phyloP scores from a whole-genome alignment of 345 rosid species.

The Sisymbrium irio region DNA sequence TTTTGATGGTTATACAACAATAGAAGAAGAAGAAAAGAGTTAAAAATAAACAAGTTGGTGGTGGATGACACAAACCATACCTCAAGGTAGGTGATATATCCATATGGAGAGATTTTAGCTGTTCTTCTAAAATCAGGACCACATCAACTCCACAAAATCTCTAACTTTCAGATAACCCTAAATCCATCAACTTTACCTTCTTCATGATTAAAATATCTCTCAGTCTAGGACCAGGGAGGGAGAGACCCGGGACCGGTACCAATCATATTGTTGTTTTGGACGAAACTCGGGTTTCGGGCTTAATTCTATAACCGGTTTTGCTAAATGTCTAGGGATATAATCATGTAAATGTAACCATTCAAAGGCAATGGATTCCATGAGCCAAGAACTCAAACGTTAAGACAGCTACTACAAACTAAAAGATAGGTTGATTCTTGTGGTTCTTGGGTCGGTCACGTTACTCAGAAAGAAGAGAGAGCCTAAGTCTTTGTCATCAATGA shows the following conservation, averaged over 20 bases:
- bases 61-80: constrained; percentile 39
- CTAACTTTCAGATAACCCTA: constrained; percentile 19
- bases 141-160: constrained; percentile 30
- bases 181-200: constrained; percentile 27
- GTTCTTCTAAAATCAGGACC: constrained; percentile 29
- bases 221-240: neutral
- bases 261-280: constrained; percentile 18
- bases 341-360: constrained; percentile 19
- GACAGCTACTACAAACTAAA: constrained; percentile 28
- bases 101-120: constrained; percentile 34
- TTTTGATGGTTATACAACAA: constrained; percentile 15
- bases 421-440: constrained; percentile 31
- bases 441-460: constrained; percentile 34
- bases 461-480: constrained; percentile 9
- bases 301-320: neutral
- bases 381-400: constrained; percentile 15
- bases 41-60: constrained; percentile 32
- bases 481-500: constrained; percentile 34
- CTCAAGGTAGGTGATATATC: constrained; percentile 39
- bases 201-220: constrained; percentile 26
- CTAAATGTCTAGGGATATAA: neutral
- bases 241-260: constrained; percentile 21
- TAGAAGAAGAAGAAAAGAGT: neutral
- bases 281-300: neutral
- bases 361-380: constrained; percentile 10